phyloP scores from a whole-genome alignment of 148 eudicot genomes.

The Rhododendron williamsianum region DNA sequence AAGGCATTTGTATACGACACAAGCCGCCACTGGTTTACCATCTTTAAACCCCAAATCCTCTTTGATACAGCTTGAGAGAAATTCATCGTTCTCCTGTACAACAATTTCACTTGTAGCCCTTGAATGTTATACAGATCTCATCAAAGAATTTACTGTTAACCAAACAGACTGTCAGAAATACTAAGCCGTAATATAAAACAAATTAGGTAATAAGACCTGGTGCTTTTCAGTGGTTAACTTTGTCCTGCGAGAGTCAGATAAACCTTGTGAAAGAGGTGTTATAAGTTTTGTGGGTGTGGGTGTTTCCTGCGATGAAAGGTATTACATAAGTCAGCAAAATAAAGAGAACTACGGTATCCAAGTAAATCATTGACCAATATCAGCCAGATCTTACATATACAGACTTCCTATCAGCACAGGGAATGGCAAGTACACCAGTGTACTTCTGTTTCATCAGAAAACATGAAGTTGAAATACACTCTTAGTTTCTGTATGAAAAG shows the following conservation, averaged over 20 bases:
- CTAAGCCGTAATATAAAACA: neutral
- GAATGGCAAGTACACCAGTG: slow-evolving; percentile 53
- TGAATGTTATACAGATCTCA: neutral
- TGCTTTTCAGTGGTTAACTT: slow-evolving; percentile 66
- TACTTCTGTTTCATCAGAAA: slow-evolving; percentile 45
- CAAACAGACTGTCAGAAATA: neutral
- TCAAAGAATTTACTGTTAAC: slow-evolving; percentile 4
- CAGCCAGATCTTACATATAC: slow-evolving; percentile 50
- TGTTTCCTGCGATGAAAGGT: slow-evolving; percentile 53
- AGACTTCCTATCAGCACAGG: slow-evolving; percentile 55
- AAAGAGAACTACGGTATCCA: neutral
- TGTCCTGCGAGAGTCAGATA: slow-evolving; percentile 71
- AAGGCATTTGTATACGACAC: slow-evolving; percentile 90
- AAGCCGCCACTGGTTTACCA: slow-evolving; percentile 90
- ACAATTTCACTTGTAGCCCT: slow-evolving; percentile 11
- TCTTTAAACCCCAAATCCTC: slow-evolving; percentile 90
- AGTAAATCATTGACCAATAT: neutral
- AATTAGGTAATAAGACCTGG: slow-evolving; percentile 48
- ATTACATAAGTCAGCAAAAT: slow-evolving; percentile 2
- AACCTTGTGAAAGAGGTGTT: slow-evolving; percentile 50
- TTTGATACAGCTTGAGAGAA: slow-evolving; percentile 79
- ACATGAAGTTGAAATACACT: neutral
- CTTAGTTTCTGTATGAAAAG: neutral
- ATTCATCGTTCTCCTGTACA: slow-evolving; percentile 72
- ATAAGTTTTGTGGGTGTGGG: slow-evolving; percentile 72